Evolutionary conservation across 1,284 basidiomycete genomes (phyloP), one percentile per base, ranked within the genome.

Genomic region (Ceratobasidium sp.): DNA sequence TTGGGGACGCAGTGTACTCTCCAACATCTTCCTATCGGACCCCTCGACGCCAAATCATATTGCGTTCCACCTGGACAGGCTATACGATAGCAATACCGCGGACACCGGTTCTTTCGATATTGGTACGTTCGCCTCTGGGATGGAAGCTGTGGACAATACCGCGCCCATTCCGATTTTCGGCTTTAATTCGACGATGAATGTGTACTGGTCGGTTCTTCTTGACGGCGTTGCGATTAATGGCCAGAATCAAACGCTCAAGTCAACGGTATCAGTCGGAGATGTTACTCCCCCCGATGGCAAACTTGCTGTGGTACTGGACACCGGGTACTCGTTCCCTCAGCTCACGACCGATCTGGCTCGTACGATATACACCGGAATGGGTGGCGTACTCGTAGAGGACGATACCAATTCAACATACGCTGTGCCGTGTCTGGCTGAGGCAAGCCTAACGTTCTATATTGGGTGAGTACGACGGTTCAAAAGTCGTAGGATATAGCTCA

Each of bases 371-470:
- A 54, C 33, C 2, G 19, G 22, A 22, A 56, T 69, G 36, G 54
- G 66, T 33, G 66, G 66, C 2, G 54, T 57, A 24, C 19, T 62
- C 24, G 11, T 6, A 11, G 36, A 62, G 29, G 41, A 7, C 2
- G 59, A 62, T 33, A 62, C 59, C 15, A 62, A 62, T 44, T 62
- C 59, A 44, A 44, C 29, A 2, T 67, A 67, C 31, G n/a, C 56
- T 60, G 67, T 22, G 51, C 67, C 1, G 48, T 72, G 92, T 79
- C 82, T 86, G 74, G 84, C 84, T 47, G 92, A 94, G 80, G 86
- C 93, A 60, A 88, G 93, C 78, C 87, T 93, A 80, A 91, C 92
- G 2, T 82, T 94, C 63, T 91, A 92, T 80, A 88, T 94, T 76
- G 87, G 84, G 92, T 93, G 78, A 77, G 89, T 83, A 51, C 6